Conservation (phyloP, 2,329 filamentous ascomycete species). For the Domatiomyces globalis region DNA sequence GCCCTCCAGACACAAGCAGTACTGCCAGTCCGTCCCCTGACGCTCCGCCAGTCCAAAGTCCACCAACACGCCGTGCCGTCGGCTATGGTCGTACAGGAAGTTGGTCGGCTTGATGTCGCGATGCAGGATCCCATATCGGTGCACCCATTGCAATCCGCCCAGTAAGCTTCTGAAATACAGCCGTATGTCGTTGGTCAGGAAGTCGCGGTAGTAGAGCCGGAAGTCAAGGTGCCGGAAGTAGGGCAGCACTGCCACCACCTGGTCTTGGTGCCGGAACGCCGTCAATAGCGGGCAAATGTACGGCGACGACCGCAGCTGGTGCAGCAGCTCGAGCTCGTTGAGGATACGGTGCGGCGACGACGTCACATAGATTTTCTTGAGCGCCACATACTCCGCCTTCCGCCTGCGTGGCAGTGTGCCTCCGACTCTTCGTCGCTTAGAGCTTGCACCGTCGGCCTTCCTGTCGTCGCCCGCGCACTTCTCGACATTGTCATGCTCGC, state of each 20-base stretch:
- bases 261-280: conserved; percentile 85
- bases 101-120: conserved; percentile 89
- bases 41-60: conserved; percentile 93
- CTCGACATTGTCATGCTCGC: no score
- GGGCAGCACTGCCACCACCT: conserved; percentile 85
- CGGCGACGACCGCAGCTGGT: conserved; percentile 67
- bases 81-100: conserved; percentile 23
- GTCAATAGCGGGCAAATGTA: conserved; percentile 93
- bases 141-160: conserved; percentile 68
- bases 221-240: conserved; percentile 96
- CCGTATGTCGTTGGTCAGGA: conserved; percentile 72
- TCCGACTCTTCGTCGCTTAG: conserved; percentile 37
- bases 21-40: conserved; percentile 56
- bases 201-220: conserved; percentile 74
- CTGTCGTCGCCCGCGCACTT: no score
- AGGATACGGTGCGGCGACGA: conserved; percentile 85
- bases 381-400: conserved; percentile 68
- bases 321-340: conserved; percentile 87
- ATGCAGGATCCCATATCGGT: conserved; percentile 73
- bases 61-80: conserved; percentile 78
- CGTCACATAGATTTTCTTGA: conserved; percentile 99
- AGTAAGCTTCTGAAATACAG: conserved; percentile 84
- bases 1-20: conserved; percentile 65
- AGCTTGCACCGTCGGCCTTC: conserved; percentile 52
- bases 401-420: conserved; percentile 30